Base-by-base conservation (phyloP, 805 yeast species). In the Ogataea dorogensis region DNA sequence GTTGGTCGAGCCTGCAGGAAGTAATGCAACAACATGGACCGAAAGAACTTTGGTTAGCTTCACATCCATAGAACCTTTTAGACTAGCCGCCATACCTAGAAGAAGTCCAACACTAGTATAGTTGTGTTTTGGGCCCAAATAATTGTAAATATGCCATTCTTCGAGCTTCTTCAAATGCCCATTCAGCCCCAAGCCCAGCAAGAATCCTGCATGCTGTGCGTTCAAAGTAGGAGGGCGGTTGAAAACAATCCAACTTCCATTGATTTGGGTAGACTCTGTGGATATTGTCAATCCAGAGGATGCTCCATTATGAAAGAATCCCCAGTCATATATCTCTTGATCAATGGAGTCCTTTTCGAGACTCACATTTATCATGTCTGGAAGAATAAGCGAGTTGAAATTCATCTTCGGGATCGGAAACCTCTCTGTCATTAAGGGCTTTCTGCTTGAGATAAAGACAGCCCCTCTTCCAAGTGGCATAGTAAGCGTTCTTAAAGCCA, bases 91-190 rank as follows among this genome's bases (percentile, higher is more conserved):
- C 86, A 91, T 82, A 1, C 99, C 99, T 12, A 93, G 61, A 22
- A 93, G 64, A 28, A 93, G 66, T 0, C 97, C 98, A 22, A 88
- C 80, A 57, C 95, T 86, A 0, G 95, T 86, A 25, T 73, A 73
- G 3, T 82, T 75, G 51, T 86, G 87, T 47, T 93, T 89, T 0
- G 96, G 95, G 0, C 96, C 95, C 35, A 93, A 64, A 48, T 87
- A 88, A 53, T 91, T 89, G 58, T 87, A 93, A 19, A 91, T 84
- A 55, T 89, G 96, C 97, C 98, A 93, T 58, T 93, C 96, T 52
- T 91, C 98, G 17, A 93, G 63, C 26, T 71, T 70, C 38, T 74
- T 78, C 50, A 93, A 63, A 55, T 89, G 96, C 0, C 98, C 98
- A 60, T 86, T 86, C 19, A 93, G 64, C 0, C 99, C 99, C 17